These are phyloP conservation scores for Saprolegnia parasitica DNA, from an alignment of 352 stramenopile species.

Conservation along the genomic window DNA sequence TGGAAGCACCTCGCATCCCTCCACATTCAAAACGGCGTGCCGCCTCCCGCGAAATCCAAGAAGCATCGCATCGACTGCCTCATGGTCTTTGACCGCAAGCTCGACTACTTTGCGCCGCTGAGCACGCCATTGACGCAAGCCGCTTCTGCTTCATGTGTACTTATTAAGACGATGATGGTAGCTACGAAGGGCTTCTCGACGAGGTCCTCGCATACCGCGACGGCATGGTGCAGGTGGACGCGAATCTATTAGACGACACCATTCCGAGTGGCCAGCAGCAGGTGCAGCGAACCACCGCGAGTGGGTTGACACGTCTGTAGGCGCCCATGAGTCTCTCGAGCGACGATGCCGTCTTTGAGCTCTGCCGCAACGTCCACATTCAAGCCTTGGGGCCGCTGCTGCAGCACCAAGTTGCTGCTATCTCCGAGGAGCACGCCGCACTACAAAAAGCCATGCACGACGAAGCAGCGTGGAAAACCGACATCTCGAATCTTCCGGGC, in stretches of 20 bases:
- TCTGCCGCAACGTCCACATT: constrained; percentile 22
- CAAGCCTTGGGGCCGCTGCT: constrained; percentile 27
- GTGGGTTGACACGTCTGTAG: neutral
- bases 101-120: constrained; percentile 25
- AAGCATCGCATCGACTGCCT: constrained; percentile 24
- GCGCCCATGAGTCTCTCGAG: neutral
- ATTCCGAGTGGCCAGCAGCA: neutral
- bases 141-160: no score
- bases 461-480: neutral
- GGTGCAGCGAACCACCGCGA: neutral
- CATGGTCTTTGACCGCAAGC: constrained; percentile 26
- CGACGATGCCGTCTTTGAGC: constrained; percentile 23
- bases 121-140: constrained; percentile 25
- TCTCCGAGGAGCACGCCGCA: neutral
- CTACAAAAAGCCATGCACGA: constrained; percentile 3
- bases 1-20: constrained; percentile 19
- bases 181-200: constrained; percentile 17
- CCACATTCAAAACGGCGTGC: neutral
- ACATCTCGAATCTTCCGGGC: neutral
- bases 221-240: constrained; percentile 17
- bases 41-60: constrained; percentile 1
- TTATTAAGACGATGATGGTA: constrained; percentile 13
- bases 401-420: neutral
- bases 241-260: neutral
- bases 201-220: constrained; percentile 15